A percentile compares a stretch with the other conserved stretches of the same genome.
Evolutionary conservation across 2,329 filamentous ascomycete species (phyloP).

Genomic region (Fusarium redolens): DNA sequence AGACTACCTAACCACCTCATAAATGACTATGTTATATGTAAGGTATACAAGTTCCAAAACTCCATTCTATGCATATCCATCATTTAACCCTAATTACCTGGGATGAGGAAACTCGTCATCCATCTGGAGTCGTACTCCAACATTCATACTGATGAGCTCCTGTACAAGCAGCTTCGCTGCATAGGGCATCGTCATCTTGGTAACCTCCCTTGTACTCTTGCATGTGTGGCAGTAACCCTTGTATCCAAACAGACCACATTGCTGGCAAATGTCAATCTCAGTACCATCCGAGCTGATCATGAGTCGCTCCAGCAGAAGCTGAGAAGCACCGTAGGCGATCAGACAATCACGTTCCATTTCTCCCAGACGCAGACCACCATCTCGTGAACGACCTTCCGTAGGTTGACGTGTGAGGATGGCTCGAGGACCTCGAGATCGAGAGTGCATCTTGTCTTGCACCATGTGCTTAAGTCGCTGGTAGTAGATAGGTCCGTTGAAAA

Average conservation of each 20-base stretch:
- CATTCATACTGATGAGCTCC: constrained; percentile 98
- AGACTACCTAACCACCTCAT: constrained; percentile 17
- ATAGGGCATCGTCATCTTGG: constrained; percentile 96
- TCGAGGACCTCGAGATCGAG: constrained; percentile 86
- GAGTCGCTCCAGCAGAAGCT: constrained; percentile 89
- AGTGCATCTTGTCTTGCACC: constrained; percentile 99
- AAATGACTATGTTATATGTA: constrained; percentile 28
- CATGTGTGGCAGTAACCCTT: constrained; percentile 95
- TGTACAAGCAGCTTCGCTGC: constrained; percentile 96
- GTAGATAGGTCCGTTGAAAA: constrained; percentile 99
- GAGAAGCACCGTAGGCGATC: constrained; percentile 95
- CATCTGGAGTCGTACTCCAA: constrained; percentile 89
- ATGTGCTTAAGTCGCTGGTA: constrained; percentile 99
- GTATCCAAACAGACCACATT: constrained; percentile 95
- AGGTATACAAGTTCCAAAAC: constrained; percentile 35
- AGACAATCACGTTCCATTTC: constrained; percentile 99
- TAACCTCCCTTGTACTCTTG: constrained; percentile 83
- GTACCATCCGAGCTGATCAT: constrained; percentile 96
- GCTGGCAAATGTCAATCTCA: constrained; percentile 92
- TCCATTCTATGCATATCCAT: constrained; percentile 28
- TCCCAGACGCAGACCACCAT: constrained; percentile 91
- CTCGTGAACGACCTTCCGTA: constrained; percentile 92
- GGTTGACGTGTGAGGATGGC: constrained; percentile 95
- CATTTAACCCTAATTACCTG: constrained; percentile 43
- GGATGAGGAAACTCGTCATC: constrained; percentile 91